A percentile compares a stretch with the other conserved stretches of the same genome.
phyloP scores from a whole-genome alignment of 257 asterid species.

The Primulina eburnea region DNA sequence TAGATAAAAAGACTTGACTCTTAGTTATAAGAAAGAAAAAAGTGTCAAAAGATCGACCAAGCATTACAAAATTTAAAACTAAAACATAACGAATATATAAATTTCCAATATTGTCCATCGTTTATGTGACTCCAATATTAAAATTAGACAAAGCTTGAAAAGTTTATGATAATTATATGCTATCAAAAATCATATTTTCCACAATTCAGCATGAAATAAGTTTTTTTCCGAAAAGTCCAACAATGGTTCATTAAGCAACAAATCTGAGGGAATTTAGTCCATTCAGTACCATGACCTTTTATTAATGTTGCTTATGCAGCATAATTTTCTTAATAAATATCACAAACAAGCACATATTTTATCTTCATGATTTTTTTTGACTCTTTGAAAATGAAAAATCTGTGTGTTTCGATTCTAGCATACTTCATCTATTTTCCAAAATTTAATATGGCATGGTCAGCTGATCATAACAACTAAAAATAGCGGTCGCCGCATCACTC shows the following conservation, averaged over 20 bases:
- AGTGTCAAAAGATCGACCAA: neutral
- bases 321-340: no score
- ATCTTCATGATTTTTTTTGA: neutral
- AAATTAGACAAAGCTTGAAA: neutral
- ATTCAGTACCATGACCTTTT: neutral
- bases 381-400: no score
- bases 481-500: neutral
- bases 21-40: neutral
- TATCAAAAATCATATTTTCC: no score
- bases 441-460: no score
- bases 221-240: neutral
- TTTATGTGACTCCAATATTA: no score
- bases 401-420: neutral
- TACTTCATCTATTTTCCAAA: neutral
- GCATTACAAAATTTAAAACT: neutral
- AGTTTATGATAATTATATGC: no score
- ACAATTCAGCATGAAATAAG: neutral
- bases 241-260: neutral
- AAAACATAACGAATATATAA: no score
- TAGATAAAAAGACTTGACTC: neutral
- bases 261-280: neutral
- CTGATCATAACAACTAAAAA: no score
- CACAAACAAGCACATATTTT: neutral
- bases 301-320: neutral
- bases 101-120: no score